These are phyloP conservation scores for Poterioochromonas sp. DNA, from an alignment of 352 stramenopile genomes.

Conservation along the genomic window DNA sequence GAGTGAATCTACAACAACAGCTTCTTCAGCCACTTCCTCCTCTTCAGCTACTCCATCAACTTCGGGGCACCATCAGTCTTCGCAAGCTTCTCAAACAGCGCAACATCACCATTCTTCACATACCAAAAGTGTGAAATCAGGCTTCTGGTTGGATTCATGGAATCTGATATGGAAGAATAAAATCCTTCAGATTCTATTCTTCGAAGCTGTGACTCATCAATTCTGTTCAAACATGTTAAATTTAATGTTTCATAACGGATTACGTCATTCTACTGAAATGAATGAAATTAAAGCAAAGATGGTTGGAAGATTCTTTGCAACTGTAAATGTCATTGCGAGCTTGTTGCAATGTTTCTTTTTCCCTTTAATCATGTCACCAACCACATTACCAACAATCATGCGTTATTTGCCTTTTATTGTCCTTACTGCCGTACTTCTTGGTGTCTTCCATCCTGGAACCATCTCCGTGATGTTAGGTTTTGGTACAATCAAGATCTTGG, in stretches of 20 bases:
- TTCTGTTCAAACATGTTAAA: slow-evolving; percentile 14
- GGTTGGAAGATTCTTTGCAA: slow-evolving; percentile 17
- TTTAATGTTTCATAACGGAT: slow-evolving; percentile 23
- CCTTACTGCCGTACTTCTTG: background rate
- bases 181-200: slow-evolving; percentile 6
- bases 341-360: background rate
- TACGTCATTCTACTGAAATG: background rate
- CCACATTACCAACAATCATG: background rate
- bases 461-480: slow-evolving; percentile 12
- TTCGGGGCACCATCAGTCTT: background rate
- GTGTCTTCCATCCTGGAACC: background rate
- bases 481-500: slow-evolving; percentile 17
- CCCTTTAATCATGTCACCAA: background rate
- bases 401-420: background rate
- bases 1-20: background rate
- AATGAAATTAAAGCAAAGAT: background rate
- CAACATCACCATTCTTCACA: background rate
- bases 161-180: background rate
- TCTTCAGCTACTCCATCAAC: no score
- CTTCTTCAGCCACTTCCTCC: no score
- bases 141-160: slow-evolving; percentile 22
- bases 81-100: background rate
- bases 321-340: background rate
- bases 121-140: background rate
- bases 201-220: slow-evolving; percentile 24